phyloP scores from a whole-genome alignment of 1,284 basidiomycete genomes.

The Xanthoconium separans region DNA sequence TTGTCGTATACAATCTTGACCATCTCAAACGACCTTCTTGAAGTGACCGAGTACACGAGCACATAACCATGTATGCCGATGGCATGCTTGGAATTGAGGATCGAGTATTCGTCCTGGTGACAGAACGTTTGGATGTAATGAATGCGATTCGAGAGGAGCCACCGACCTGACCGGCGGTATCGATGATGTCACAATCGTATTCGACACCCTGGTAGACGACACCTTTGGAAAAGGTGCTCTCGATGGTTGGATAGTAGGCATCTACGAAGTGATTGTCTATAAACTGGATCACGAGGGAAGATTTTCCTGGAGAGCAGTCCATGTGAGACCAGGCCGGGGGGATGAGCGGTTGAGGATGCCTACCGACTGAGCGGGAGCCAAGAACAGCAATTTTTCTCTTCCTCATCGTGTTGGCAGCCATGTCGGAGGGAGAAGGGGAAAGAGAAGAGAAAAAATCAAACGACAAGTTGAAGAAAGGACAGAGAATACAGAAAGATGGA shows the following conservation, averaged over 20 bases:
- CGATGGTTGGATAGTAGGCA: constrained; percentile 94
- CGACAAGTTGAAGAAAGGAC: constrained; percentile 2
- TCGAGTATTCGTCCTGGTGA: constrained; percentile 75
- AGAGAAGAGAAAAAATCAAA: neutral
- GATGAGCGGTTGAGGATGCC: constrained; percentile 23
- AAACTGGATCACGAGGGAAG: constrained; percentile 74
- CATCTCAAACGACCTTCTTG: constrained; percentile 94
- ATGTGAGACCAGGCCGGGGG: constrained; percentile 16
- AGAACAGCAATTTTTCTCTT: constrained; percentile 86
- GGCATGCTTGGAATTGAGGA: constrained; percentile 79
- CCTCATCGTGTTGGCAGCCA: constrained; percentile 63
- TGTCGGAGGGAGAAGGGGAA: constrained; percentile 21
- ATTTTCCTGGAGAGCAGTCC: constrained; percentile 58
- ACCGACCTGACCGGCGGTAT: constrained; percentile 90
- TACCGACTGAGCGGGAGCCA: constrained; percentile 79
- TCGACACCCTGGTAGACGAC: constrained; percentile 83
- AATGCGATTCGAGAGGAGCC: neutral
- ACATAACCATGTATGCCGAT: constrained; percentile 85
- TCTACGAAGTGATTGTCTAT: constrained; percentile 73
- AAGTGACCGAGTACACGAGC: constrained; percentile 94
- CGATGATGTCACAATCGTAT: constrained; percentile 97
- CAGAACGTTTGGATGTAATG: neutral
- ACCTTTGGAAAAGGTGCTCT: constrained; percentile 83
- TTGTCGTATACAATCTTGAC: constrained; percentile 95
- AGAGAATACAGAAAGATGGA: constrained; percentile 8